A percentile compares a stretch with the other conserved stretches of the same genome.
Evolutionary conservation across 805 yeast species (phyloP).

Genomic region (Zygosaccharomyces gambellarensis): DNA sequence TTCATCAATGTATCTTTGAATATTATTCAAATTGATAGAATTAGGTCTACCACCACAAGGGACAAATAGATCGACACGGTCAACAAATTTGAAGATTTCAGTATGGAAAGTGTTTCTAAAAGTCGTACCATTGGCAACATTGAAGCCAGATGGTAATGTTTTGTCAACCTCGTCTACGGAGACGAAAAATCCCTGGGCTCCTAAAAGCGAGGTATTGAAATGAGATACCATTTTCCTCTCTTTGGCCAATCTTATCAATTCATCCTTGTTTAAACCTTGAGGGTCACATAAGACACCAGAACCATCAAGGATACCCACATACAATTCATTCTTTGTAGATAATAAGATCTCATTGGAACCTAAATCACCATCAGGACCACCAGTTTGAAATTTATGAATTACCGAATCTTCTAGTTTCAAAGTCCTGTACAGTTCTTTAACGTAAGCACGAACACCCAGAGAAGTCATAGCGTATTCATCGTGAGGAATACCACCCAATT

Average conservation of each 20-base stretch:
- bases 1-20: slow-evolving; percentile 61
- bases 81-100: slow-evolving; percentile 57
- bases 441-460: slow-evolving; percentile 86
- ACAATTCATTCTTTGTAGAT: slow-evolving; percentile 68
- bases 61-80: slow-evolving; percentile 75
- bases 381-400: slow-evolving; percentile 85
- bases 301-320: slow-evolving; percentile 90
- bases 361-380: slow-evolving; percentile 98
- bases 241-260: slow-evolving; percentile 72
- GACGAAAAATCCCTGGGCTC: slow-evolving; percentile 73
- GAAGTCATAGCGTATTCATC: slow-evolving; percentile 98
- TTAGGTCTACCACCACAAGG: slow-evolving; percentile 99
- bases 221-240: slow-evolving; percentile 68
- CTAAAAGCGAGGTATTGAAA: slow-evolving; percentile 62
- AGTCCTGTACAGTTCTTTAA: slow-evolving; percentile 80
- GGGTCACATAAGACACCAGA: slow-evolving; percentile 94
- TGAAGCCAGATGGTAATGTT: slow-evolving; percentile 66
- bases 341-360: slow-evolving; percentile 93
- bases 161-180: slow-evolving; percentile 81
- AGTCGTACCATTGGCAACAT: slow-evolving; percentile 75
- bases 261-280: slow-evolving; percentile 75
- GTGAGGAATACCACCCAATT: slow-evolving; percentile 95
- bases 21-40: slow-evolving; percentile 85
- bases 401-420: slow-evolving; percentile 52
- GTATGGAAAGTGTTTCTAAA: slow-evolving; percentile 91